A percentile compares a stretch with the other conserved stretches of the same genome.
These are phyloP conservation scores for Sphenostylis stenocarpa DNA, from an alignment of 306 rosid genomes.

Conservation along the genomic window DNA sequence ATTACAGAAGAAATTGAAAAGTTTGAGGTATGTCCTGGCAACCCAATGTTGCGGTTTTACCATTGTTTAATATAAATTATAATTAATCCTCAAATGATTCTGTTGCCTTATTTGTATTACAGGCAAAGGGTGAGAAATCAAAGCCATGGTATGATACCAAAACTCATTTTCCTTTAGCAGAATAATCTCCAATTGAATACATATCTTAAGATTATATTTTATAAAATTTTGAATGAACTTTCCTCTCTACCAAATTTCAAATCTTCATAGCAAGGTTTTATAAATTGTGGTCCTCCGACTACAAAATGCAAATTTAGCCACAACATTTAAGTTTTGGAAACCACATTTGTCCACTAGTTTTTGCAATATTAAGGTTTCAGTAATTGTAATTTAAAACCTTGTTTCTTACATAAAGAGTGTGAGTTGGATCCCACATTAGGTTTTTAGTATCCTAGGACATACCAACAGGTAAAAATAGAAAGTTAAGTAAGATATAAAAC, in stretches of 20 bases:
- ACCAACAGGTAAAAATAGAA: no score
- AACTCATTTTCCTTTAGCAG: background rate
- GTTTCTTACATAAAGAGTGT: no score
- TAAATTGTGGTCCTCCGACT: background rate
- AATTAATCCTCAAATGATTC: slow-evolving; percentile 14
- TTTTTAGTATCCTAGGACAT: no score
- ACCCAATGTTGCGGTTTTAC: slow-evolving; percentile 4
- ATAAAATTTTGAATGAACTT: background rate
- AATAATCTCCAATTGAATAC: background rate
- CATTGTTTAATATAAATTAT: background rate
- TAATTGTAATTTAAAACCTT: background rate
- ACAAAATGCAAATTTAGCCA: background rate
- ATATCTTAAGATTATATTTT: background rate
- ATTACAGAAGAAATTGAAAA: slow-evolving; percentile 56
- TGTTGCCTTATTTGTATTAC: slow-evolving; percentile 32
- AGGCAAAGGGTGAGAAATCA: slow-evolving; percentile 60
- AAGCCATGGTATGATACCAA: slow-evolving; percentile 56
- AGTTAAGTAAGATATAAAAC: no score
- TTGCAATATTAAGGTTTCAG: background rate
- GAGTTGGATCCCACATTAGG: no score
- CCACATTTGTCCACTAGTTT: background rate
- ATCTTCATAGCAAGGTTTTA: background rate
- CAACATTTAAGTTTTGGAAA: background rate
- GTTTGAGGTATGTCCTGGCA: slow-evolving; percentile 47
- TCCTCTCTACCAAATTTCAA: background rate